Percentiles rank a stretch among this genome's conserved stretches.
Conservation (phyloP, 1,139 yeast species). For the Pichia sp. region DNA sequence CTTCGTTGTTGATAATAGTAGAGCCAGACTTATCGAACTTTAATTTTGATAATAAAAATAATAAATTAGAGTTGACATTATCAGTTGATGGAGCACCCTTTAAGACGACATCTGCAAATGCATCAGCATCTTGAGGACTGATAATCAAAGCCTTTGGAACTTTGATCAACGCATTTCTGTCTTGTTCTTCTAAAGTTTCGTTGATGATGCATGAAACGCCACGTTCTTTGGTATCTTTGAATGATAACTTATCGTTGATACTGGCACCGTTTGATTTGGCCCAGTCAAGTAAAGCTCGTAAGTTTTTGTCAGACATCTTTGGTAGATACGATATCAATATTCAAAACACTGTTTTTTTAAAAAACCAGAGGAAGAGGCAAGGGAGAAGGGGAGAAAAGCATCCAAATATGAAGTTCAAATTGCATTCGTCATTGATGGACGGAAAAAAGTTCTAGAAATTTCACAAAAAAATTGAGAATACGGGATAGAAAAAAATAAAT, state of each 20-base stretch:
- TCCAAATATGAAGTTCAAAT: too few relatives aligned
- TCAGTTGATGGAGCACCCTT: conserved; percentile 22
- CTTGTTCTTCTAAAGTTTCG: conserved; percentile 13
- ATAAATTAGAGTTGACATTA: conserved; percentile 42
- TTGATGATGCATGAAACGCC: conserved; percentile 26
- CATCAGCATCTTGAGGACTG: conserved; percentile 40
- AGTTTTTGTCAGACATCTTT: conserved; percentile 5
- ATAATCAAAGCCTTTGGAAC: conserved; percentile 25
- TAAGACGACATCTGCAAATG: conserved; percentile 33
- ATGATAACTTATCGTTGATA: conserved; percentile 36
- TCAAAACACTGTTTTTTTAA: too few relatives aligned
- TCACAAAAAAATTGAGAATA: not conserved
- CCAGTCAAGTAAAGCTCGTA: conserved; percentile 39
- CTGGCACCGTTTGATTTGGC: conserved; percentile 47
- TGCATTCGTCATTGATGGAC: too few relatives aligned
- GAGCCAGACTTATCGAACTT: conserved; percentile 31
- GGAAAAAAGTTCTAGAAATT: not conserved
- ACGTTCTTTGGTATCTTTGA: conserved; percentile 22
- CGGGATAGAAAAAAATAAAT: not conserved
- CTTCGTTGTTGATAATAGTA: conserved; percentile 18
- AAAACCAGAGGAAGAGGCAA: too few relatives aligned
- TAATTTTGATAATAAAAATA: conserved; percentile 46
- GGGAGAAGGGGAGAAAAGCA: too few relatives aligned
- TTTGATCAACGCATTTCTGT: conserved; percentile 18
- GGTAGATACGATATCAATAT: too few relatives aligned